phyloP scores from a whole-genome alignment of 768 basidiomycete species.

The Neoboletus subvelutipes region DNA sequence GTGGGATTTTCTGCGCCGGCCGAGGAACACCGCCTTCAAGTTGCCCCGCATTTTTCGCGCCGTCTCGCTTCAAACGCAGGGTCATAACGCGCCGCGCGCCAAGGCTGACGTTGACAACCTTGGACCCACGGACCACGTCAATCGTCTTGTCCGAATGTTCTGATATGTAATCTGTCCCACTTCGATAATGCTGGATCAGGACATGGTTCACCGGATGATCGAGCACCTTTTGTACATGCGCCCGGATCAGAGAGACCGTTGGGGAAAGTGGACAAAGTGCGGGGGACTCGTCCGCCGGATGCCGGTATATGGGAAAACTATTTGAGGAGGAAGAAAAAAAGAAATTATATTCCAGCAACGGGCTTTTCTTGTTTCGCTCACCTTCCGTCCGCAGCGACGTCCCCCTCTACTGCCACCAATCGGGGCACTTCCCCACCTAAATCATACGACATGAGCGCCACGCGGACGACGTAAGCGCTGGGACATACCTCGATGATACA shows the following conservation, averaged over 20 bases:
- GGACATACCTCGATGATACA: conserved; percentile 69
- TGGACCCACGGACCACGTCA: conserved; percentile 71
- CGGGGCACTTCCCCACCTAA: conserved; percentile 73
- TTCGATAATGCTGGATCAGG: conserved; percentile 78
- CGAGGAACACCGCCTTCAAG: conserved; percentile 35
- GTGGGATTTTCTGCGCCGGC: conserved; percentile 59
- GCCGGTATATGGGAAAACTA: conserved; percentile 78
- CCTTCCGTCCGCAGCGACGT: conserved; percentile 52
- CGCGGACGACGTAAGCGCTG: neutral
- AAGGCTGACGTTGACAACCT: conserved; percentile 78
- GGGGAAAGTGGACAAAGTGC: conserved; percentile 64
- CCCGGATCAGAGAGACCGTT: conserved; percentile 63
- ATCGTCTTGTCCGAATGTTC: conserved; percentile 88
- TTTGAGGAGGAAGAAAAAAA: neutral
- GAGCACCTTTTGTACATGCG: conserved; percentile 56
- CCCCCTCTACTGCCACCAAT: conserved; percentile 61
- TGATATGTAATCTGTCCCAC: conserved; percentile 78
- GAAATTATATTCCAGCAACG: conserved; percentile 2
- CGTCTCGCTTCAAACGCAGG: conserved; percentile 63
- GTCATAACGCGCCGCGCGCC: conserved; percentile 79
- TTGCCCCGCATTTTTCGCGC: conserved; percentile 17
- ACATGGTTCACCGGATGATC: conserved; percentile 78
- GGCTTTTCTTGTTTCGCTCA: conserved; percentile 24
- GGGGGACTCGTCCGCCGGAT: conserved; percentile 79
- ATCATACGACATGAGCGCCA: conserved; percentile 5